Base-by-base conservation (phyloP, 1,284 basidiomycete species). In the Ceratobasidium sp. region DNA sequence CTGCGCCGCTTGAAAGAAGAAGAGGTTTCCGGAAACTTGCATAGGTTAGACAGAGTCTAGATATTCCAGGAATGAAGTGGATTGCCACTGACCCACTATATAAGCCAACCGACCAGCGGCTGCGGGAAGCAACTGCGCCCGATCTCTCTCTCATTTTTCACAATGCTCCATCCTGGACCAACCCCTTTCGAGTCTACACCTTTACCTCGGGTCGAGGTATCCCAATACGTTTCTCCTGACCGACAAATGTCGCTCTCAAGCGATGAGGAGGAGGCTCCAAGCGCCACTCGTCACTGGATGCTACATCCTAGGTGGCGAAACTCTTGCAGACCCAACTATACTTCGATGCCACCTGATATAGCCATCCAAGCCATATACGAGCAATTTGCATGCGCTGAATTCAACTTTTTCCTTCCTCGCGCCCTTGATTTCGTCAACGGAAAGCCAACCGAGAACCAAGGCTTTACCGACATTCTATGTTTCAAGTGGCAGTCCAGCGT, bases 161-260 rank as follows among this genome's bases (percentile, higher is more conserved):
- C 50, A 55, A 34, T 36, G 9, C 9, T 18, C 30, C 3, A 55
- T 26, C 32, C 36, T 55, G 14, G 4, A n/a, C 36, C 53, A 5
- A n/a, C 18, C 32, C 18, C 36, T 14, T 34, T 36, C 14, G 9
- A 21, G 26, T 2, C 30, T 16, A 34, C 32, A 16, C 16, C 12
- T 16, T 32, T 10, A 5, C 53, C 62, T 12, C 10, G 36, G 18
- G 32, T 65, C 32, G 10, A 41, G 10, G n/a, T 65, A 30, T 52
- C 62, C 23, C 48, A 65, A n/a, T 53, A 65, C 30, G 46, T 16
- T 10, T 65, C 62, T 26, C 23, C 62, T 21, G 41, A 41, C 30
- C 32, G 62, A 10, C 45, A 65, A 53, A 65, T 53, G 62, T 65
- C 62, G 5, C 5, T 39, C 41, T n/a, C 23, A 3, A 34, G 26